Conservation (phyloP, 768 basidiomycete species). For the Macrolepiota albuminosa region DNA sequence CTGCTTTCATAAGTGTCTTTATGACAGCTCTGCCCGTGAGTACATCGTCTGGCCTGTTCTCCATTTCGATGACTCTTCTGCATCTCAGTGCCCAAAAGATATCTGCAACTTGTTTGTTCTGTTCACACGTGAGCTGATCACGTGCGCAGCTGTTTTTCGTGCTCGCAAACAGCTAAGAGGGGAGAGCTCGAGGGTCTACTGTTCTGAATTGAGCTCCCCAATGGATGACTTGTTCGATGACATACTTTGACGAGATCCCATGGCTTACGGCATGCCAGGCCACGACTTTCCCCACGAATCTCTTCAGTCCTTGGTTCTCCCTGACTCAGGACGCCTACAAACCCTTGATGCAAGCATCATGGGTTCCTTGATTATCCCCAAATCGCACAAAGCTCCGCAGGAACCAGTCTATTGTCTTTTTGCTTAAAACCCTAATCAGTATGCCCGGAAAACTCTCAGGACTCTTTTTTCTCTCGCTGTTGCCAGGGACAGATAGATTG, state of each 20-base stretch:
- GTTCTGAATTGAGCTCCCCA: no score
- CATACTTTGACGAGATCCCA: not conserved
- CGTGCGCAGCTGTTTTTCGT: no score
- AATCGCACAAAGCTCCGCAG: slow-evolving; percentile 1
- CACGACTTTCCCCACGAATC: not conserved
- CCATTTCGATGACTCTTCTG: no score
- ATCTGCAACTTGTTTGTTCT: no score
- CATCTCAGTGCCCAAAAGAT: no score
- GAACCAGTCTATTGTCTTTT: not conserved
- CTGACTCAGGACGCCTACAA: not conserved
- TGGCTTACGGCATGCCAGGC: not conserved
- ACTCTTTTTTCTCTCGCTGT: not conserved
- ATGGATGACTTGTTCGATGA: no score
- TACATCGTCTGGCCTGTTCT: no score
- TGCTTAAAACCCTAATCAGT: not conserved
- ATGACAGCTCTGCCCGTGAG: no score
- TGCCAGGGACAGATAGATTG: not conserved
- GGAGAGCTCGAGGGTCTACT: no score
- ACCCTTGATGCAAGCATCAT: not conserved
- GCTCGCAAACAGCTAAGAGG: no score
- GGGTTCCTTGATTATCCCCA: not conserved
- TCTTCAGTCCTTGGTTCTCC: not conserved
- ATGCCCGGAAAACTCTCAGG: not conserved
- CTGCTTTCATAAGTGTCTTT: no score
- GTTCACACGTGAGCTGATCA: no score